Conservation (phyloP, 1,139 yeast genomes). For the Wickerhamomyces sp. region DNA sequence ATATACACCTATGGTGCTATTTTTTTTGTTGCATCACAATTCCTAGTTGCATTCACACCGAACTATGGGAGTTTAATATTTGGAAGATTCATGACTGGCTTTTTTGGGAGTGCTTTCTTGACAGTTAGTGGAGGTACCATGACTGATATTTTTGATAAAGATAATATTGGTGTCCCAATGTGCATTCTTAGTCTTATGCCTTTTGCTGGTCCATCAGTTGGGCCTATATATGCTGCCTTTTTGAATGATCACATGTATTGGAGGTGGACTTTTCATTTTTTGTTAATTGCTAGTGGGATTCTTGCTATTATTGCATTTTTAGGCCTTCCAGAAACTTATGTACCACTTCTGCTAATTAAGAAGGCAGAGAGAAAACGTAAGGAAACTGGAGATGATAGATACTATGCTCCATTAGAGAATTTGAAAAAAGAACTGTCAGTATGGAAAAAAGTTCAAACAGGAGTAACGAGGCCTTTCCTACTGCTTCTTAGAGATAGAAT, state of each 20-base stretch:
- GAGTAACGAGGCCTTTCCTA: conserved; percentile 50
- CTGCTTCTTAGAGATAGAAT: conserved; percentile 55
- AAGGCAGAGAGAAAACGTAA: conserved; percentile 57
- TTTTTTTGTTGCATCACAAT: conserved; percentile 55
- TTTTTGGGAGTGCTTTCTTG: conserved; percentile 65
- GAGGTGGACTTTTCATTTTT: conserved; percentile 59
- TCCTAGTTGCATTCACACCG: conserved; percentile 62
- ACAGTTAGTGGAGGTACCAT: conserved; percentile 79
- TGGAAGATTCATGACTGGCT: conserved; percentile 65
- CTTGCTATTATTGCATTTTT: conserved; percentile 42
- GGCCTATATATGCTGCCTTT: conserved; percentile 67
- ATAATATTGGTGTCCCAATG: conserved; percentile 64
- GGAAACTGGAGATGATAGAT: conserved; percentile 53
- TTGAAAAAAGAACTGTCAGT: conserved; percentile 37
- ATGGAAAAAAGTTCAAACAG: conserved; percentile 32
- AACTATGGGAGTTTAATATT: conserved; percentile 59
- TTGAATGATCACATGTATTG: conserved; percentile 47
- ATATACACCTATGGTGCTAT: conserved; percentile 60
- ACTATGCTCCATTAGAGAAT: conserved; percentile 48
- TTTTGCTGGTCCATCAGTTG: conserved; percentile 70
- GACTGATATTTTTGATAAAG: conserved; percentile 56
- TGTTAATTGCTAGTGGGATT: conserved; percentile 62
- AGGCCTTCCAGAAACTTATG: conserved; percentile 69
- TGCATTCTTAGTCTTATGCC: conserved; percentile 70
- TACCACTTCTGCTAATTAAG: conserved; percentile 53